Base-by-base conservation (phyloP, 2,329 filamentous ascomycete genomes). In the Ophiostoma perfectum region DNA sequence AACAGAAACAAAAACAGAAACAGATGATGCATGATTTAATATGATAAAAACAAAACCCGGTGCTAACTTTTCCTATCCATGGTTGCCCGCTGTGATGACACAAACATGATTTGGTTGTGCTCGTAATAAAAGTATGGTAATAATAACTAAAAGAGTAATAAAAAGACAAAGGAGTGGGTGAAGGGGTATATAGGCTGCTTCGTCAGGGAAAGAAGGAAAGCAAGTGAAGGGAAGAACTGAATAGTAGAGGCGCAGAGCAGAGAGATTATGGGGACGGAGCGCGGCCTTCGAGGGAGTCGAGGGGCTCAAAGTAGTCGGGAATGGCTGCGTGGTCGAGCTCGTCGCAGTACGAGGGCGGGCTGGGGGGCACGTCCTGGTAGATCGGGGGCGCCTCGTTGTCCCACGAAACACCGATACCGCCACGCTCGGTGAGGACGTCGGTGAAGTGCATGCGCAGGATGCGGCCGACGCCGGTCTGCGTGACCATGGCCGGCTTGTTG, bases 371-470 rank as follows among this genome's bases (percentile, higher is more conserved):
- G 76, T 98, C 92, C 78, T 95, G 90, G 79, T 99, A 99, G 73
- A 96, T 86, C 0, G 94, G 94, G 12, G 94, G 94, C 75, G 91
- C 88, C 81, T 99, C 94, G 79, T 97, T 94, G 74, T 98, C 94
- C 94, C 95, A 99, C 73, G 90, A 92, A 74, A 99, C 93, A 66
- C 94, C 93, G 76, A 97, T 85, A 18, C 94, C 94, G 27, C 86
- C 86, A 70, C 91, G 86, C 79, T 96, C 90, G 4, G 93, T 97
- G 68, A 98, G 84, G 69, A 88, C 82, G 67, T 95, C 83, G 74
- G 86, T 87, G 81, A 97, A 98, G 77, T 96, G 92, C 85, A 97
- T 97, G 72, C 94, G 86, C 70, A 99, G 82, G 66, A 98, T 94
- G 72, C 94, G 87, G 0, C 94, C 95, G 2, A 93, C 90, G 70